These are phyloP conservation scores for Cicer arietinum DNA, from an alignment of 306 rosid species.

Conservation along the genomic window DNA sequence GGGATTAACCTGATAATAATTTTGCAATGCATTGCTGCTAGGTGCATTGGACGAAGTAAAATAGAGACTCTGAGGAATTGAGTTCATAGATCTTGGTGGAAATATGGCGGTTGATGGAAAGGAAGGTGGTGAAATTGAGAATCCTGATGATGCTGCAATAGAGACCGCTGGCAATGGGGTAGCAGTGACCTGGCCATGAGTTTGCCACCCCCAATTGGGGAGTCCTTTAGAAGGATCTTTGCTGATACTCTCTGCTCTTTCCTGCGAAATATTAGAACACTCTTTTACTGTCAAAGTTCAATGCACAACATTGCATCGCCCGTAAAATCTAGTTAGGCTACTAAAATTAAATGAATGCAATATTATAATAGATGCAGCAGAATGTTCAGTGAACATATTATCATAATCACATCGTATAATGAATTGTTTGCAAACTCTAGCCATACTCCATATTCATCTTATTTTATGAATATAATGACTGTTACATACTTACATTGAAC, in stretches of 20 bases:
- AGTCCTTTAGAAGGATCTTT: constrained; percentile 67
- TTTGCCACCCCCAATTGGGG: constrained; percentile 79
- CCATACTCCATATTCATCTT: constrained; percentile 12
- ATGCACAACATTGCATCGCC: not conserved
- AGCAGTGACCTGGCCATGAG: constrained; percentile 69
- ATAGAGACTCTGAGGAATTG: constrained; percentile 55
- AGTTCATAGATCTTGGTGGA: constrained; percentile 51
- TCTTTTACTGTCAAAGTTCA: not conserved
- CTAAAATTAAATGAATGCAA: not conserved
- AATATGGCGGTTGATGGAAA: constrained; percentile 61
- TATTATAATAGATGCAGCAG: not conserved
- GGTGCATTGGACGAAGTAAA: constrained; percentile 56
- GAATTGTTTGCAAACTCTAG: constrained; percentile 11
- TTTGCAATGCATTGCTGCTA: constrained; percentile 48
- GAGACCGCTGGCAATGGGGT: constrained; percentile 69
- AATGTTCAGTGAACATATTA: constrained; percentile 5
- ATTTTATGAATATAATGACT: not conserved
- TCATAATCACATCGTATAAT: not conserved
- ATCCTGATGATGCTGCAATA: constrained; percentile 99
- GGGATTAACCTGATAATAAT: constrained; percentile 57
- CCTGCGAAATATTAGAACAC: constrained; percentile 59
- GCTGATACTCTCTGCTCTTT: constrained; percentile 64
- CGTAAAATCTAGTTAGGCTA: not conserved
- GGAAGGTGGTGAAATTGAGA: constrained; percentile 78
- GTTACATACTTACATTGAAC: not conserved